Conservation (phyloP, 2,329 filamentous ascomycete species). For the Colletotrichum salicis region DNA sequence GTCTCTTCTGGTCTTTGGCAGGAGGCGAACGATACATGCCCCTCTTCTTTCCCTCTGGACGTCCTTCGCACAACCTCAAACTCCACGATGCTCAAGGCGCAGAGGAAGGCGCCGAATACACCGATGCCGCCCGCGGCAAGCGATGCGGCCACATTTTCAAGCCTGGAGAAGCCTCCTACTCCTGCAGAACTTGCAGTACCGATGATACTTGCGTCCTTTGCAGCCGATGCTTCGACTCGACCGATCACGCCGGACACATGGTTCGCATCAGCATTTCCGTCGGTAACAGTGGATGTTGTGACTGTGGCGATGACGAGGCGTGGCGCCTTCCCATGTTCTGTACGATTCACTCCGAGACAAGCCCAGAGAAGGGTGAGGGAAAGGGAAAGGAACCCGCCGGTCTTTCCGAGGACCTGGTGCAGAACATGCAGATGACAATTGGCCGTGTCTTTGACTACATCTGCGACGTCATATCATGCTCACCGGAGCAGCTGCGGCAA, state of each 20-base stretch:
- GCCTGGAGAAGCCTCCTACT: conserved; percentile 90
- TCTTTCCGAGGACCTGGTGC: conserved; percentile 79
- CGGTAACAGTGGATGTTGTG: conserved; percentile 95
- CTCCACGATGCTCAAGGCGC: conserved; percentile 89
- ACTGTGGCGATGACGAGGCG: conserved; percentile 95
- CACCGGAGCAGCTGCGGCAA: conserved; percentile 91
- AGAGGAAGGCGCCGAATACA: conserved; percentile 95
- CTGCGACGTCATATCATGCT: conserved; percentile 97
- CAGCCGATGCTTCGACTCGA: conserved; percentile 92
- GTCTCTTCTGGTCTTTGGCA: conserved; percentile 88
- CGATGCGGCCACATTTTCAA: conserved; percentile 98
- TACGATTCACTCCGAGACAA: conserved; percentile 85
- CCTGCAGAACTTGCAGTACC: conserved; percentile 91
- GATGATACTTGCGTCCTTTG: conserved; percentile 97
- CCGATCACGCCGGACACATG: conserved; percentile 92
- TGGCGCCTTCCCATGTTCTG: conserved; percentile 91
- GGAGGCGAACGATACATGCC: conserved; percentile 79
- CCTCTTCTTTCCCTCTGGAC: conserved; percentile 84
- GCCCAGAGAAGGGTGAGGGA: conserved; percentile 62
- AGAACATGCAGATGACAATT: conserved; percentile 86
- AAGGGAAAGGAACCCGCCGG: conserved; percentile 68
- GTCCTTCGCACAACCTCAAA: conserved; percentile 74
- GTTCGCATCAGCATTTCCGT: conserved; percentile 88
- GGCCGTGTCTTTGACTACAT: conserved; percentile 90
- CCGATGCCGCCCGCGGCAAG: conserved; percentile 88